Conservation (phyloP, 2,329 filamentous ascomycete species). For the Elsinoe necatrix region DNA sequence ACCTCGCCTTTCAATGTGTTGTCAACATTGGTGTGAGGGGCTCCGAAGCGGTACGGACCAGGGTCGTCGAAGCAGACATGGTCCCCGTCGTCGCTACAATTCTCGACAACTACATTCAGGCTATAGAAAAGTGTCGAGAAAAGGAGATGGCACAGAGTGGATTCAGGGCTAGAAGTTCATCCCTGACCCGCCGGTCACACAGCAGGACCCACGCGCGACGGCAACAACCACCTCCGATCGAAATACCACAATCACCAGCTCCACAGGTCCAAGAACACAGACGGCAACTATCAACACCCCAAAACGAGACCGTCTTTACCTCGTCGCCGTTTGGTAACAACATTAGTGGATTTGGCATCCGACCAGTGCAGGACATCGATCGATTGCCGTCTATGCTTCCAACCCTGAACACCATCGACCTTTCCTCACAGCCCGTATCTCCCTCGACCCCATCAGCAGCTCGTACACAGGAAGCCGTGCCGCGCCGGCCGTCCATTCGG, state of each 20-base stretch:
- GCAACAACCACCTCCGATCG: conserved; percentile 77
- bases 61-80: conserved; percentile 98
- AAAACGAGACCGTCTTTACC: conserved; percentile 24
- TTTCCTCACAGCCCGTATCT: conserved; percentile 84
- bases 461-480: conserved; percentile 37
- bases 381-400: conserved; percentile 75
- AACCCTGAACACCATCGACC: conserved; percentile 52
- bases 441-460: conserved; percentile 75
- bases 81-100: conserved; percentile 98
- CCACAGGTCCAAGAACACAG: conserved; percentile 15
- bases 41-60: conserved; percentile 84
- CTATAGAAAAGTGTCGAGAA: conserved; percentile 84
- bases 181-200: conserved; percentile 12
- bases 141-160: conserved; percentile 40
- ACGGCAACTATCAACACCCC: conserved; percentile 26
- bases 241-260: conserved; percentile 53
- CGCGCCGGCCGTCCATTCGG: conserved; percentile 71
- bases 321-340: conserved; percentile 26
- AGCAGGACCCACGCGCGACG: conserved; percentile 47
- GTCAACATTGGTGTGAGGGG: conserved; percentile 97
- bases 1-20: conserved; percentile 95
- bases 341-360: conserved; percentile 50
- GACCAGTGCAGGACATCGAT: conserved; percentile 73
- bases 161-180: conserved; percentile 6
- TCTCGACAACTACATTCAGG: conserved; percentile 95